Base-by-base conservation (phyloP, 2,329 filamentous ascomycete genomes). In the Phoma sp. region DNA sequence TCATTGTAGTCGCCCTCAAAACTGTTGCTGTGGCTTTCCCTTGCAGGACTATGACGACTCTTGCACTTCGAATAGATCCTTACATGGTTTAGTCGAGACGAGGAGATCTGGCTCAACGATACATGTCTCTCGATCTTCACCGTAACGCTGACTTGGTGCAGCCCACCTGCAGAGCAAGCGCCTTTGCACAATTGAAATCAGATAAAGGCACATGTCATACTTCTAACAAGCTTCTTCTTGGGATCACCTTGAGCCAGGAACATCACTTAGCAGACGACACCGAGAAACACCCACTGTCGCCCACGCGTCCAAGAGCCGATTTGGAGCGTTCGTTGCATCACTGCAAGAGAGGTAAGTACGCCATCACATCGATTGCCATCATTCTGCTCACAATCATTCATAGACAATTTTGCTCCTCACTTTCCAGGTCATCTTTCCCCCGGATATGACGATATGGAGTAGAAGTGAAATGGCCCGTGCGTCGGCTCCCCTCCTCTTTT, bases 401-500 rank as follows among this genome's bases (percentile, higher is more conserved):
- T 0, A 37, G 15, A 17, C 22, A 27, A 17, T 25, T 27, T 13
- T 15, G 13, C 8, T 22, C 8, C 21, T 24, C 33, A 12, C 33
- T 25, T 33, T 19, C 5, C 35, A 41, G 22, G 15, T 31, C 24
- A 36, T 17, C 35, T 50, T 33, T 19, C 40, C 25, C 24, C 35
- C 43, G 38, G 38, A n/a, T 33, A 45, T 52, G 51, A 56, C 44
- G 45, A 52, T 43, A 31, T 40, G 43, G 43, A 36, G 36, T 57
- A 39, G 45, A 53, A 40, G 41, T 57, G 49, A 50, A n/a, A 41
- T 44, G 54, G 54, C 19, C 54, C 36, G 43, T 49, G 48, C 55
- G 31, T 47, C 55, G 55, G 55, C 55, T 57, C 55, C 55, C 55
- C 55, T 57, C 55, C 10, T 44, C 36, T 49, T 25, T 21, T 53